A percentile compares a stretch with the other conserved stretches of the same genome.
Conservation (phyloP, 179 eudicot genomes). For the Nepenthes alata region DNA sequence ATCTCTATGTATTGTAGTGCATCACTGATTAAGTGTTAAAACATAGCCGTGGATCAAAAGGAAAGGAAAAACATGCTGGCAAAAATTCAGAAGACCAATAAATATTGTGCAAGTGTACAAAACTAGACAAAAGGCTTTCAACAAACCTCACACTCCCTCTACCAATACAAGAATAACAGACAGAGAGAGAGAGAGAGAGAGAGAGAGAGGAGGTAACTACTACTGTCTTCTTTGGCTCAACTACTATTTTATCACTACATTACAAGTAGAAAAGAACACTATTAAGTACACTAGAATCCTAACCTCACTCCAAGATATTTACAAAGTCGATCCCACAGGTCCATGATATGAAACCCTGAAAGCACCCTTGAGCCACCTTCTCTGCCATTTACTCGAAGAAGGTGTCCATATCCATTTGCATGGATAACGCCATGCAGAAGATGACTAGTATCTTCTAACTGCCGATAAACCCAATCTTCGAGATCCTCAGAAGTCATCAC, state of each 20-base stretch:
- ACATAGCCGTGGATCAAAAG: no score
- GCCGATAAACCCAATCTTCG: conserved; percentile 78
- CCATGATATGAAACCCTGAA: conserved; percentile 78
- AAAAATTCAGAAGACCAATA: no score
- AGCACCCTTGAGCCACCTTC: conserved; percentile 87
- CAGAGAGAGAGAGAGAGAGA: neutral
- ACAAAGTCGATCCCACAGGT: conserved; percentile 92
- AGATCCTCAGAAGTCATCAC: conserved; percentile 65
- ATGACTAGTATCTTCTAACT: conserved; percentile 72
- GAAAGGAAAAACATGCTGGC: no score
- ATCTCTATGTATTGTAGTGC: no score
- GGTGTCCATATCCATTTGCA: conserved; percentile 85
- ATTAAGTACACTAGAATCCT: conserved; percentile 27
- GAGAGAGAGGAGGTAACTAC: neutral
- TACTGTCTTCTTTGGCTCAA: neutral
- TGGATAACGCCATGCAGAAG: conserved; percentile 78
- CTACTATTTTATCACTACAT: neutral
- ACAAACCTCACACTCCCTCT: no score
- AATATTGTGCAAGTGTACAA: no score
- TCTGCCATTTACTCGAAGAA: conserved; percentile 81
- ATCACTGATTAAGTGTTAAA: no score
- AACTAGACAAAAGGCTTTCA: no score
- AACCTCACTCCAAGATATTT: conserved; percentile 83
- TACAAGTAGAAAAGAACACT: conserved; percentile 13
- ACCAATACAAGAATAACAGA: no score